These are phyloP conservation scores for Ballota nigra DNA, from an alignment of 257 asterid genomes.

Conservation along the genomic window DNA sequence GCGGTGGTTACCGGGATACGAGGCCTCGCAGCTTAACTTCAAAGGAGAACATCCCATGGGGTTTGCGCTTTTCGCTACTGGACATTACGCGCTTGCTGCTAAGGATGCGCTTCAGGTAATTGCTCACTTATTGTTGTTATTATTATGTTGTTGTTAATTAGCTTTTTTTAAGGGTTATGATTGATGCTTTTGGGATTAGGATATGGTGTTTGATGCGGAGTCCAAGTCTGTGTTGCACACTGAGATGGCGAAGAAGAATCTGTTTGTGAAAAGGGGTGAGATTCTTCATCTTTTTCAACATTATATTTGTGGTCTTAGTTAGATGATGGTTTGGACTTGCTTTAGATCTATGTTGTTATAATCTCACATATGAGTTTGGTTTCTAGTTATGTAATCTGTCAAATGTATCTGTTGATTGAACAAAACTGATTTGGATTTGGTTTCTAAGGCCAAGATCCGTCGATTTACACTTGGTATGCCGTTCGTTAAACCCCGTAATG, in stretches of 20 bases:
- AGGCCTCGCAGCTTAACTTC: slow-evolving; percentile 97
- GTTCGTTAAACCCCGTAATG: no score
- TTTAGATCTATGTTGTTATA: neutral
- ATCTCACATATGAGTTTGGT: neutral
- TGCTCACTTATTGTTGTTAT: neutral
- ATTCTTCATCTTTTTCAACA: neutral
- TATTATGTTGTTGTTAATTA: neutral
- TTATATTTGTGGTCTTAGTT: neutral
- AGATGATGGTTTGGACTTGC: neutral
- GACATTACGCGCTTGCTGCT: slow-evolving; percentile 84
- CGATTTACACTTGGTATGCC: no score
- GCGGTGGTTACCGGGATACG: slow-evolving; percentile 97
- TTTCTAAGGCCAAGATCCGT: no score
- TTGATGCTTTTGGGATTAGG: slow-evolving; percentile 40
- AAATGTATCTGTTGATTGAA: neutral
- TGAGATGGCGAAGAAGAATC: slow-evolving; percentile 99
- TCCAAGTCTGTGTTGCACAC: slow-evolving; percentile 85
- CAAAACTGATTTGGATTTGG: neutral
- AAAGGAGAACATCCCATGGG: slow-evolving; percentile 99
- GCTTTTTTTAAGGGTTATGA: neutral
- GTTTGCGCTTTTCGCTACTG: slow-evolving; percentile 82
- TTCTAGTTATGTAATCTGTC: neutral
- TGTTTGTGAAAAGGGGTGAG: slow-evolving; percentile 96
- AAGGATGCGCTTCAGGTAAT: slow-evolving; percentile 88
- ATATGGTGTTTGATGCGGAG: slow-evolving; percentile 85